These are phyloP conservation scores for Moesziomyces sp. DNA, from an alignment of 1,284 basidiomycete species.

Conservation along the genomic window DNA sequence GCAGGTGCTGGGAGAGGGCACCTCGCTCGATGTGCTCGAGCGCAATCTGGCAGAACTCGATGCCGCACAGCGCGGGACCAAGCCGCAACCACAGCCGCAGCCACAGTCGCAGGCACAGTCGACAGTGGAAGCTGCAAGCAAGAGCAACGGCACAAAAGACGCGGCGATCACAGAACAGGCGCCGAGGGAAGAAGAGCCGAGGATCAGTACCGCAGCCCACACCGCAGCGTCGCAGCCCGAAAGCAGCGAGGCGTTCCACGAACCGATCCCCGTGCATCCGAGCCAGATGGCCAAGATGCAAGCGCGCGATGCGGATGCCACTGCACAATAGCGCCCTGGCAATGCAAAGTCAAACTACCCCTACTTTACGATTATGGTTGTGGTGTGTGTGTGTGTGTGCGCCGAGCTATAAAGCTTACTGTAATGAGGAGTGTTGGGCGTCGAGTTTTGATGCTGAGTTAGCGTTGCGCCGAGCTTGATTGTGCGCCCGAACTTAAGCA, in stretches of 20 bases:
- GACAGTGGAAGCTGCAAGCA: background rate
- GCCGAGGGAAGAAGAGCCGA: constrained; percentile 13
- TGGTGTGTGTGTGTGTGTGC: too few species aligned
- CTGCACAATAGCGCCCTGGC: too few species aligned
- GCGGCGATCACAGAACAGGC: background rate
- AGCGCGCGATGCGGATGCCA: constrained; percentile 25
- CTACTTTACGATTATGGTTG: too few species aligned
- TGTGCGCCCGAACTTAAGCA: too few species aligned
- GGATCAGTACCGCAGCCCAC: constrained; percentile 12
- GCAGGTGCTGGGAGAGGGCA: constrained; percentile 56
- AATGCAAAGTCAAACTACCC: too few species aligned
- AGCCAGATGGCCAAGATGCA: constrained; percentile 22
- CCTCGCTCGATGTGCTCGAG: constrained; percentile 46
- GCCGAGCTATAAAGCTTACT: too few species aligned
- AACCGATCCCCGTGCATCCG: constrained; percentile 41
- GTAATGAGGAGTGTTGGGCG: too few species aligned
- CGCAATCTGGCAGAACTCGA: constrained; percentile 51
- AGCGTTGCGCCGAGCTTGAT: too few species aligned
- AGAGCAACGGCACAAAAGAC: background rate
- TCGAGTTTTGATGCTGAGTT: too few species aligned
- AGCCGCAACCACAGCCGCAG: background rate
- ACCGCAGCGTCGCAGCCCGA: constrained; percentile 17
- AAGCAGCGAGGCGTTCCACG: constrained; percentile 24
- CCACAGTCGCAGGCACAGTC: too few species aligned
- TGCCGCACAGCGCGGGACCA: constrained; percentile 6